Evolutionary conservation across 176 grass and related monocot genomes (phyloP).

Genomic region (Eleusine coracana): DNA sequence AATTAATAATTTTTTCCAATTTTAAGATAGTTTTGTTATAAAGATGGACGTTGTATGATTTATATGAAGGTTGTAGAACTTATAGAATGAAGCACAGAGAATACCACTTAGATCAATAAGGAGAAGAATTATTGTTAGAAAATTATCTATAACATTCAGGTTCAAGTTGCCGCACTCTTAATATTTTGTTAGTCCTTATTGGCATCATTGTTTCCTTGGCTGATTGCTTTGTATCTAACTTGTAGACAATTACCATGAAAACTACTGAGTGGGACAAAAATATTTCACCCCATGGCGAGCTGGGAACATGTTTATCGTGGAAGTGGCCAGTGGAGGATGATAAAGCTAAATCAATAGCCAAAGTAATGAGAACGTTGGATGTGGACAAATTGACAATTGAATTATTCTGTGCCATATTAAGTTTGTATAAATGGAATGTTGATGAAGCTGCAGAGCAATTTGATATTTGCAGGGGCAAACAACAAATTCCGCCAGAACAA

Average conservation of each 20-base stretch:
- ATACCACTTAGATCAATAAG: neutral
- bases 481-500: conserved; percentile 12
- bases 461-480: conserved; percentile 42
- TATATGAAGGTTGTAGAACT: neutral
- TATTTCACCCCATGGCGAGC: conserved; percentile 23
- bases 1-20: neutral
- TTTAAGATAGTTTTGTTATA: conserved; percentile 21
- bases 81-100: neutral
- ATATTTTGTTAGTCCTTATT: conserved; percentile 9
- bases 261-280: conserved; percentile 5
- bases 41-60: neutral
- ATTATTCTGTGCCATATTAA: conserved; percentile 46
- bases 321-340: conserved; percentile 39
- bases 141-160: neutral
- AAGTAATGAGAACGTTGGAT: conserved; percentile 46
- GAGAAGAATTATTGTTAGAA: neutral
- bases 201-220: conserved; percentile 13
- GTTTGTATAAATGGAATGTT: conserved; percentile 57
- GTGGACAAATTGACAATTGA: conserved; percentile 48
- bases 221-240: conserved; percentile 33
- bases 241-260: conserved; percentile 29
- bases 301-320: conserved; percentile 22
- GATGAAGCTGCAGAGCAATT: conserved; percentile 42
- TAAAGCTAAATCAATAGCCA: conserved; percentile 46
- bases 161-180: neutral